Evolutionary conservation across 805 yeast species (phyloP).

Genomic region (Cyberlindnera mrakii): DNA sequence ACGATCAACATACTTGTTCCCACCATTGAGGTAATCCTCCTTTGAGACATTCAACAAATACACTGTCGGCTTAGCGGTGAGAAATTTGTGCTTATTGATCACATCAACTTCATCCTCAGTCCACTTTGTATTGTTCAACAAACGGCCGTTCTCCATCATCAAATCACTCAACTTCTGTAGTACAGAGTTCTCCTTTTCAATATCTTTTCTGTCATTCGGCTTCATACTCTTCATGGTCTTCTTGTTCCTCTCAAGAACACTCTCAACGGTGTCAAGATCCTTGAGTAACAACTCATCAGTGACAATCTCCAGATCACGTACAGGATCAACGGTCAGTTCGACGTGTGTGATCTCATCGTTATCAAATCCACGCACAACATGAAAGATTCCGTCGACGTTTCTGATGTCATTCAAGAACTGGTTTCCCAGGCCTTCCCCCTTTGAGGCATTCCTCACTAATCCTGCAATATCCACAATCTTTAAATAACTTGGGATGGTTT

Average conservation of each 20-base stretch:
- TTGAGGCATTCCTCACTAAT: constrained; percentile 73
- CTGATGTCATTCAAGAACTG: constrained; percentile 73
- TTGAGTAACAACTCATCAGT: constrained; percentile 71
- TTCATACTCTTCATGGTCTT: constrained; percentile 36
- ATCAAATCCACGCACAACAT: constrained; percentile 69
- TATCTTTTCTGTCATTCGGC: constrained; percentile 42
- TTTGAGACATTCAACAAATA: constrained; percentile 69
- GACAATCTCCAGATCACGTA: constrained; percentile 68
- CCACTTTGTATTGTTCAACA: constrained; percentile 60
- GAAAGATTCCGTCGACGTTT: constrained; percentile 77
- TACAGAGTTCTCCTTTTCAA: constrained; percentile 32
- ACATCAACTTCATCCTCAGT: constrained; percentile 56
- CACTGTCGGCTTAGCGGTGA: constrained; percentile 88
- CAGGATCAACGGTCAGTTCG: constrained; percentile 67
- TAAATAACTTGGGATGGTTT: constrained; percentile 60
- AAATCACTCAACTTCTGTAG: constrained; percentile 38
- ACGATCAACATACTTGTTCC: constrained; percentile 43
- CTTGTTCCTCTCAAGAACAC: constrained; percentile 44
- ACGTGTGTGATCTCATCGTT: constrained; percentile 75
- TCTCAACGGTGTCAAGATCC: constrained; percentile 66
- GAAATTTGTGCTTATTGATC: constrained; percentile 62
- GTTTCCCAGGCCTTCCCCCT: constrained; percentile 80
- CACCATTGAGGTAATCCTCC: constrained; percentile 52
- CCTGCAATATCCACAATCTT: constrained; percentile 81
- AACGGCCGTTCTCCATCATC: constrained; percentile 56